phyloP scores from a whole-genome alignment of 179 eudicot genomes.

The Silene coronaria region DNA sequence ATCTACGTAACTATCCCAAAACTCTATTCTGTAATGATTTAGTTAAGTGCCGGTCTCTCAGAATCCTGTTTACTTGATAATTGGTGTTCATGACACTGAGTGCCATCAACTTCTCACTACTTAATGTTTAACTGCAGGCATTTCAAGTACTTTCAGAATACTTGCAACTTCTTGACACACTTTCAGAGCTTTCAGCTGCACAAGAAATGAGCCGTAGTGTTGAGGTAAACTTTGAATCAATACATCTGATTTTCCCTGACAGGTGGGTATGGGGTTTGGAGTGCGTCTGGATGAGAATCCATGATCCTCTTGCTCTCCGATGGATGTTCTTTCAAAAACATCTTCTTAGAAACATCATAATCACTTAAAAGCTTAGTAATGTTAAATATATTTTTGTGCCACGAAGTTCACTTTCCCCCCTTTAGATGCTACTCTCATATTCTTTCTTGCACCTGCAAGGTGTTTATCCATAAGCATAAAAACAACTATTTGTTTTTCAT shows the following conservation, averaged over 20 bases:
- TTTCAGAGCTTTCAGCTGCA: slow-evolving; percentile 64
- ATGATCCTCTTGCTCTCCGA: neutral
- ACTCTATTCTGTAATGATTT: neutral
- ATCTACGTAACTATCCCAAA: neutral
- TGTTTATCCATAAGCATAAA: no score
- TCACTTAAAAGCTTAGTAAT: neutral
- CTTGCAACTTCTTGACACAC: slow-evolving; percentile 76
- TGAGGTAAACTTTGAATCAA: slow-evolving; percentile 19
- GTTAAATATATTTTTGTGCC: neutral
- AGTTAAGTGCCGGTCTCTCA: no score
- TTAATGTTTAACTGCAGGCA: slow-evolving; percentile 48
- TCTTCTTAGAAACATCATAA: neutral
- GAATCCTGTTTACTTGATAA: neutral
- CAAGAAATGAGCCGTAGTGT: slow-evolving; percentile 68
- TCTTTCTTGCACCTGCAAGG: no score
- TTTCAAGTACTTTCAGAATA: slow-evolving; percentile 87
- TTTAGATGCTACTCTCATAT: neutral
- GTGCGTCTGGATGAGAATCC: neutral
- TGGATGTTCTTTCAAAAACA: neutral
- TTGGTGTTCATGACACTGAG: neutral
- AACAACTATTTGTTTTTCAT: no score
- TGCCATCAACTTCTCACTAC: slow-evolving; percentile 19
- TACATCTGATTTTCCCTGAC: neutral
- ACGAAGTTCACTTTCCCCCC: neutral
- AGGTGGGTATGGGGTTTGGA: neutral